Conservation (phyloP, 139 green algal species). For the Choricystis sp. region DNA sequence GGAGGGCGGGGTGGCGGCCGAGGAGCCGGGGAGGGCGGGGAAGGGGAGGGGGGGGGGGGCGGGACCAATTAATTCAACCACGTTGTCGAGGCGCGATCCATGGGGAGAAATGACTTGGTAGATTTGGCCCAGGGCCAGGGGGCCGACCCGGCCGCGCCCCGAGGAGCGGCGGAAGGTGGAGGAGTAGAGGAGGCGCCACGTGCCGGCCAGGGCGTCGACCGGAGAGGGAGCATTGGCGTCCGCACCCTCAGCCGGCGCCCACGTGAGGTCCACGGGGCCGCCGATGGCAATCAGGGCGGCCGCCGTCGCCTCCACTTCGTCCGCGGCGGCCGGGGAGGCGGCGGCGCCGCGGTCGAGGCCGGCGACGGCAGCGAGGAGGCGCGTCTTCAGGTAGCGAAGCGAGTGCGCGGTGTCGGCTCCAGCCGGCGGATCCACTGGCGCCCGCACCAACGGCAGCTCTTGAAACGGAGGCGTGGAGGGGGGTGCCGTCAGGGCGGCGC, state of each 20-base stretch:
- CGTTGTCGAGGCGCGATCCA: conserved; percentile 12
- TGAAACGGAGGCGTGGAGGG: not conserved
- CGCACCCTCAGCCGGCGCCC: not conserved
- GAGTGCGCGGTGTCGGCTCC: not conserved
- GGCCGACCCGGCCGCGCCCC: conserved; percentile 22
- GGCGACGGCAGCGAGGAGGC: conserved; percentile 23
- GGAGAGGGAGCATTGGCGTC: not conserved
- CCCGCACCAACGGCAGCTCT: not conserved
- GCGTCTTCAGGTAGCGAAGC: conserved; percentile 10
- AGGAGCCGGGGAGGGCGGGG: not conserved
- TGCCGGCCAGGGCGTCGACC: conserved; percentile 1
- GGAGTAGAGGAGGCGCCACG: conserved; percentile 32
- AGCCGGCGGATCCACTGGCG: not conserved
- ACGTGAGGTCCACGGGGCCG: conserved; percentile 9
- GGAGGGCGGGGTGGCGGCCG: too few relatives aligned
- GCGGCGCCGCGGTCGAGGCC: conserved; percentile 31
- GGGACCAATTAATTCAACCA: conserved; percentile 11
- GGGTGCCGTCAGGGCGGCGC: conserved; percentile 4
- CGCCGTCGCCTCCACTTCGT: conserved; percentile 12
- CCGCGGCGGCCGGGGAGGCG: conserved; percentile 18
- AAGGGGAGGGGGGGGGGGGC: conserved; percentile 1
- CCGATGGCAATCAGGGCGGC: conserved; percentile 10
- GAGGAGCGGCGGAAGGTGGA: conserved; percentile 30
- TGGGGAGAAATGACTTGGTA: conserved; percentile 19
- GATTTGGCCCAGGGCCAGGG: conserved; percentile 27